A percentile compares a stretch with the other conserved stretches of the same genome.
phyloP scores from a whole-genome alignment of 2,329 filamentous ascomycete genomes.

The Ascochyta koolunga region DNA sequence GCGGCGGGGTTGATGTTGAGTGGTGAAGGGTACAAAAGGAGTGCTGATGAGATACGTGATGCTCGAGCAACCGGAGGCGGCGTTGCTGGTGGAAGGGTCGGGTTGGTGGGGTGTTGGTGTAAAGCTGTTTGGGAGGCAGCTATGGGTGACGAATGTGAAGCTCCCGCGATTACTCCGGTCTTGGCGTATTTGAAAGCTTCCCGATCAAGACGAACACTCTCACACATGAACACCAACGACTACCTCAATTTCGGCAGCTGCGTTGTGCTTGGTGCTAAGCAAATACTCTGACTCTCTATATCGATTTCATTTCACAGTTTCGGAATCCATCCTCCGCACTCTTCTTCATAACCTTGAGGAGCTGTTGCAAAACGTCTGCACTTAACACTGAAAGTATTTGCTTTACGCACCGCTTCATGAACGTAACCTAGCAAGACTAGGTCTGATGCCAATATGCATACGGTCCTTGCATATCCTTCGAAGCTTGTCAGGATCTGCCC shows the following conservation, averaged over 20 bases:
- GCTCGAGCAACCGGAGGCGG: slow-evolving; percentile 3
- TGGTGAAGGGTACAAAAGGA: not conserved
- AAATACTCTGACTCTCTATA: no score
- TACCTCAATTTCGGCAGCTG: not conserved
- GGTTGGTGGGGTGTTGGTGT: slow-evolving; percentile 25
- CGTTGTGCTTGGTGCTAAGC: no score
- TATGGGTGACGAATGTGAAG: slow-evolving; percentile 43
- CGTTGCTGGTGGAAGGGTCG: slow-evolving; percentile 12
- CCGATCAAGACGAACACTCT: slow-evolving; percentile 6
- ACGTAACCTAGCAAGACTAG: no score
- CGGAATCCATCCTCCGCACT: no score
- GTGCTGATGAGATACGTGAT: not conserved
- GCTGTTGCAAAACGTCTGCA: no score
- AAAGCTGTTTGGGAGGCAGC: slow-evolving; percentile 42
- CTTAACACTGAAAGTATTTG: not conserved
- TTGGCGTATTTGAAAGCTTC: slow-evolving; percentile 26
- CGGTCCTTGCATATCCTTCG: not conserved
- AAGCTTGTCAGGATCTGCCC: not conserved
- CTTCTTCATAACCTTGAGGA: not conserved
- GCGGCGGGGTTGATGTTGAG: slow-evolving; percentile 13
- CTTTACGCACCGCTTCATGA: not conserved
- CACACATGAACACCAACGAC: not conserved
- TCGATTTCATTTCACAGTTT: no score
- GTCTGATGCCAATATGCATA: not conserved
- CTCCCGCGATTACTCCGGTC: slow-evolving; percentile 30